Evolutionary conservation across 1,139 yeast species (phyloP), one percentile per base, ranked within the genome.

Genomic region (Suhomyces taliae): DNA sequence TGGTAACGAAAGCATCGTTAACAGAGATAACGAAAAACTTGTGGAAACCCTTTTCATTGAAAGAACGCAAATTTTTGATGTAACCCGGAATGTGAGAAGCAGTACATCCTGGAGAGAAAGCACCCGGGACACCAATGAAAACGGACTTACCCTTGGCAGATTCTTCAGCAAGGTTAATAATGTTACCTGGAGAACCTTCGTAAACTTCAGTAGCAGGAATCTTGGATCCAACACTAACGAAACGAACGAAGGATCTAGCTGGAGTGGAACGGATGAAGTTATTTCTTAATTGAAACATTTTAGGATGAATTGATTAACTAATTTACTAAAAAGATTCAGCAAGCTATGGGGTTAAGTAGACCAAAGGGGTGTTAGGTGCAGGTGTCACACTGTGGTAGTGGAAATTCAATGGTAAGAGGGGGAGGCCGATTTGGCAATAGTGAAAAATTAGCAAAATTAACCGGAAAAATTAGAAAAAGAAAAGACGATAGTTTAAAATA

Each of bases 101-200:
- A 32, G 91, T 77, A 66, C 97, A 90, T 1, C 90, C 95, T 39
- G 95, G 91, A 3, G 95, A 85, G 62, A 85, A 90, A 0, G 97
- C 96, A 19, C 96, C 97, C 39, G 97, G 97, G 38, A 90, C 89
- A 45, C 95, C 96, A 42, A 90, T 78, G 45, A 90, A 69, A 36
- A 90, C 63, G 37, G 82, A 70, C 62, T 82, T 85, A 39, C 85
- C 83, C 26, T 54, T 45, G 15, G 70, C 65, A 34, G 82, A 73
- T 57, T 81, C 83, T 39, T 79, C 76, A 14, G 86, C 79, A 47
- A 88, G 70, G 60, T 83, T 76, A 53, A 87, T 76, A 24, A 69
- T 66, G 59, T 83, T 82, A 35, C 87, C 87, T 42, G 95, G 95
- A 31, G 89, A 79, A 36, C 80, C 82, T 55, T 83, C 87, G 52